Percentiles rank a stretch among this genome's conserved stretches.
phyloP scores from a whole-genome alignment of 164 flowering plant species.

The Amborella trichopoda region DNA sequence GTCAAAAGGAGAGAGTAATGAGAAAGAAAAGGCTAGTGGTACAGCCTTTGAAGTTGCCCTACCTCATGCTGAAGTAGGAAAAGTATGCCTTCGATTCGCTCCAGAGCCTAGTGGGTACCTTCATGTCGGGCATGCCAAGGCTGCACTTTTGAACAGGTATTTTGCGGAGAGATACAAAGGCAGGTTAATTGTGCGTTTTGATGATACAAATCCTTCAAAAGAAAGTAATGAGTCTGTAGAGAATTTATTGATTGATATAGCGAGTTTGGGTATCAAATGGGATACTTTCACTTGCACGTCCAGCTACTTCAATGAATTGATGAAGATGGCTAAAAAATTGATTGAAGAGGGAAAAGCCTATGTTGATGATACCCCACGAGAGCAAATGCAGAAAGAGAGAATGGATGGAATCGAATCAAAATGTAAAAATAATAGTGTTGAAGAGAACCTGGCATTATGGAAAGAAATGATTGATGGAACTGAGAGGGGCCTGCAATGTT shows the following conservation, averaged over 20 bases:
- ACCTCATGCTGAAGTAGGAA: conserved; percentile 60
- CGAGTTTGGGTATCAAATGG: conserved; percentile 56
- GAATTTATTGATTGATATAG: conserved; percentile 50
- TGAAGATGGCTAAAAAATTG: conserved; percentile 65
- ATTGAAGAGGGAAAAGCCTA: conserved; percentile 58
- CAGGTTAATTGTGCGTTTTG: conserved; percentile 50
- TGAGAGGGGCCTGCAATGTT: conserved; percentile 74
- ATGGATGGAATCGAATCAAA: conserved; percentile 46
- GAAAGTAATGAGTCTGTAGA: conserved; percentile 78
- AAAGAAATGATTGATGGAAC: conserved; percentile 84
- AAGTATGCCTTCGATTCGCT: conserved; percentile 61
- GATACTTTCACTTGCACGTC: conserved; percentile 52
- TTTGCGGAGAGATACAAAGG: conserved; percentile 63
- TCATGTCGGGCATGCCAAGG: conserved; percentile 77
- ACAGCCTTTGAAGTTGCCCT: conserved; percentile 43
- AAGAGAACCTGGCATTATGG: conserved; percentile 73
- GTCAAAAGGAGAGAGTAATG: conserved; percentile 18
- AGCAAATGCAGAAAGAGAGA: neutral
- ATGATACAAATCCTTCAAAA: conserved; percentile 75
- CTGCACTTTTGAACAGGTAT: conserved; percentile 58
- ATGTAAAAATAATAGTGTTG: conserved; percentile 44
- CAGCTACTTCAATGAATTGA: conserved; percentile 55
- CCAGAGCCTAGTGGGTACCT: conserved; percentile 85
- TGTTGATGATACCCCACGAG: conserved; percentile 75
- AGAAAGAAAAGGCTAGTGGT: conserved; percentile 22